These are phyloP conservation scores for Fagopyrum esculentum DNA, from an alignment of 148 eudicot genomes.

Conservation along the genomic window DNA sequence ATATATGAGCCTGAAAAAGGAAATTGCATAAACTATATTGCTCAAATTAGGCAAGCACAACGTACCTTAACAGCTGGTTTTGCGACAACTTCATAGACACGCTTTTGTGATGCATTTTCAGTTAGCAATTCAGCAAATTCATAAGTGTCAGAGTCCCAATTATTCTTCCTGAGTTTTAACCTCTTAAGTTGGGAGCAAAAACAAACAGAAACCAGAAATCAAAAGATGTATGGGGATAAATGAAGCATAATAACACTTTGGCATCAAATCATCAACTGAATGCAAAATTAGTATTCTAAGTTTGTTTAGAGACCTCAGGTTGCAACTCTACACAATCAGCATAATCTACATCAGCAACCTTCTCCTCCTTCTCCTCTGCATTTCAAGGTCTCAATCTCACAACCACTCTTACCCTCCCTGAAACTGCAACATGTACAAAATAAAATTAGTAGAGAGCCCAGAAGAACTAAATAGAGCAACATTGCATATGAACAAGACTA, in stretches of 20 bases:
- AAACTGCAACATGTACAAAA: constrained; percentile 22
- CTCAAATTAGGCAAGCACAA: constrained; percentile 2
- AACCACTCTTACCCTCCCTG: constrained; percentile 93
- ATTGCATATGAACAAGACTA: neutral
- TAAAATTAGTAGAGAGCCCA: constrained; percentile 1
- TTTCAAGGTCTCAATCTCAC: constrained; percentile 91
- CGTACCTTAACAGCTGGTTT: constrained; percentile 98
- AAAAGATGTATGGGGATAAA: neutral
- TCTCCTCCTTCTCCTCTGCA: constrained; percentile 58
- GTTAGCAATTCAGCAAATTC: constrained; percentile 96
- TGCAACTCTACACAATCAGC: constrained; percentile 95
- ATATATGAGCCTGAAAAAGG: neutral
- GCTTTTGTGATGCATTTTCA: constrained; percentile 92
- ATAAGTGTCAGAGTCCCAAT: constrained; percentile 97
- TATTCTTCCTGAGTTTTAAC: constrained; percentile 92
- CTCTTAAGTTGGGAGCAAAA: constrained; percentile 58
- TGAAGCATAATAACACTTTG: constrained; percentile 1
- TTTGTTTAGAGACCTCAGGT: constrained; percentile 56
- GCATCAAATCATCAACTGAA: neutral
- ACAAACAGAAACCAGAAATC: neutral
- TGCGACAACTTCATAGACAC: constrained; percentile 98
- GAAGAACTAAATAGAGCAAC: neutral
- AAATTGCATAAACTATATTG: neutral
- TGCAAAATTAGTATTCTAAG: neutral
- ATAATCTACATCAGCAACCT: constrained; percentile 80